Percentiles rank a stretch among this genome's conserved stretches.
Conservation (phyloP, 306 rosid genomes). For the Carpinus viminea region DNA sequence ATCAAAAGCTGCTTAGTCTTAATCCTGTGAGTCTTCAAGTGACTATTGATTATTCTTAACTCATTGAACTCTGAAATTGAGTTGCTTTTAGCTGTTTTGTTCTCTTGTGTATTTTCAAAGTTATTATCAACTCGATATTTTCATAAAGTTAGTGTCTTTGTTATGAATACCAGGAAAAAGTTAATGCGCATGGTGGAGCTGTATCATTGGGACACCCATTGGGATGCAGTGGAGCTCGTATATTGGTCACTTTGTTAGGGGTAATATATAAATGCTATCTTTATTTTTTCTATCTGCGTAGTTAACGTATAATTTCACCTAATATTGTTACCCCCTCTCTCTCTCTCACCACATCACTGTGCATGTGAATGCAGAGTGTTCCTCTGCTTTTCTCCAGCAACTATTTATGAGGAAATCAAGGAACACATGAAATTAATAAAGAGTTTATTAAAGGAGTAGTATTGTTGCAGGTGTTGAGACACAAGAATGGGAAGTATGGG, state of each 20-base stretch:
- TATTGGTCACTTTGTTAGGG: conserved; percentile 86
- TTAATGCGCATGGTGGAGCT: conserved; percentile 88
- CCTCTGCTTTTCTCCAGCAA: conserved; percentile 8
- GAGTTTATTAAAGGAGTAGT: conserved; percentile 23
- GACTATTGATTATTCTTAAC: not conserved
- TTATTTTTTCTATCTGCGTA: not conserved
- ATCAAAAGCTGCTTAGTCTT: conserved; percentile 87
- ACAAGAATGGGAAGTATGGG: conserved; percentile 79
- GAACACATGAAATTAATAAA: not conserved
- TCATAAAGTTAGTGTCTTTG: conserved; percentile 23
- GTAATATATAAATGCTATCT: conserved; percentile 38
- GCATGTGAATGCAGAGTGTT: not conserved
- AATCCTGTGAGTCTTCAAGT: conserved; percentile 67
- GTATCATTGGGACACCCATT: conserved; percentile 94
- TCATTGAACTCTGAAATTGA: conserved; percentile 3
- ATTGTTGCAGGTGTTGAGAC: conserved; percentile 72
- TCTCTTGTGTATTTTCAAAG: not conserved
- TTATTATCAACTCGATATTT: conserved; percentile 2
- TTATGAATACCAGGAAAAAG: conserved; percentile 62
- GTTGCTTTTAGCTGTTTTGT: not conserved
- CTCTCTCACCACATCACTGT: not conserved
- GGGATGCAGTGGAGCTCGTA: conserved; percentile 99
- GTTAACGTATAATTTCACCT: not conserved
- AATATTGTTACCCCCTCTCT: not conserved
- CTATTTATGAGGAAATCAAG: conserved; percentile 6